Evolutionary conservation across 208 protist species (phyloP).

Genomic region (Trypanosoma grayi): DNA sequence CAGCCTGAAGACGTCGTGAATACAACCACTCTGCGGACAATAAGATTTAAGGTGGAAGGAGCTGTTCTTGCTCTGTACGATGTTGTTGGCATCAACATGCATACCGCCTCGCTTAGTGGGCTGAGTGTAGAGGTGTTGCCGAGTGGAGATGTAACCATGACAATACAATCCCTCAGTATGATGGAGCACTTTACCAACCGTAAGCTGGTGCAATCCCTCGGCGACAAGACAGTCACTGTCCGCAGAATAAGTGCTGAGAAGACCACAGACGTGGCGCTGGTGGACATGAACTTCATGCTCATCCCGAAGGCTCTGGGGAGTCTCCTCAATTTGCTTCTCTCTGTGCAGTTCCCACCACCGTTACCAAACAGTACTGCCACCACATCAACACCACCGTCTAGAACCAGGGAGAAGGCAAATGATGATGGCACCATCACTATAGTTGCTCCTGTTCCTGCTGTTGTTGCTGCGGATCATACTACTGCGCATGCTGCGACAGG

Average conservation of each 20-base stretch:
- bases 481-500: not conserved
- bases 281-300: conserved; percentile 48
- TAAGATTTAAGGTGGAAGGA: conserved; percentile 48
- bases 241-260: conserved; percentile 30
- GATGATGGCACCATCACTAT: not conserved
- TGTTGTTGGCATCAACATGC: conserved; percentile 51
- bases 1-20: not conserved
- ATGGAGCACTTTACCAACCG: conserved; percentile 66
- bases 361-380: not conserved
- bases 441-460: not conserved
- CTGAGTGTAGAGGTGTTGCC: conserved; percentile 34
- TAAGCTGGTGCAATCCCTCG: conserved; percentile 41
- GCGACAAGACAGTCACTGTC: conserved; percentile 19
- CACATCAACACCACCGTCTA: not conserved
- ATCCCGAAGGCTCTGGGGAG: conserved; percentile 63
- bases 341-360: conserved; percentile 47
- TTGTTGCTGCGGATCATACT: not conserved
- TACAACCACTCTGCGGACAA: conserved; percentile 21
- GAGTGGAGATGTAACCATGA: conserved; percentile 36
- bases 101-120: conserved; percentile 48
- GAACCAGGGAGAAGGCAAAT: not conserved
- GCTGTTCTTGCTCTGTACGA: conserved; percentile 62
- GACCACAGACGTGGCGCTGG: conserved; percentile 29
- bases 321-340: conserved; percentile 71
- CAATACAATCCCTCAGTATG: conserved; percentile 40